These are phyloP conservation scores for Termitomyces sp. DNA, from an alignment of 768 basidiomycete species.

Conservation along the genomic window DNA sequence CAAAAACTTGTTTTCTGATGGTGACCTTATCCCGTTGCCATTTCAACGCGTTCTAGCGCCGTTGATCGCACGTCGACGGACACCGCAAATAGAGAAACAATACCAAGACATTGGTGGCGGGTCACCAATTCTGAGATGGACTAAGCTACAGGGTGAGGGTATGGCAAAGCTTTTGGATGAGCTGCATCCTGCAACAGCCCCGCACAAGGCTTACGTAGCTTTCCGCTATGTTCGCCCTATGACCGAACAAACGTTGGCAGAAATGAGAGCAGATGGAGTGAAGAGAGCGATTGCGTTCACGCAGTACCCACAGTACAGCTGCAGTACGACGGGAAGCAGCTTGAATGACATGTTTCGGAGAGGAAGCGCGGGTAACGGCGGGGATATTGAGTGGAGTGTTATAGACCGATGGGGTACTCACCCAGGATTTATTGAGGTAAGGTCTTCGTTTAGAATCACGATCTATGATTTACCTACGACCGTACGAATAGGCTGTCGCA, in stretches of 20 bases:
- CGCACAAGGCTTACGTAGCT: slow-evolving; percentile 94
- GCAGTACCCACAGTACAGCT: slow-evolving; percentile 98
- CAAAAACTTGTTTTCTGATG: slow-evolving; percentile 85
- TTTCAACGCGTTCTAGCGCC: slow-evolving; percentile 89
- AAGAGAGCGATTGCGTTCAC: slow-evolving; percentile 92
- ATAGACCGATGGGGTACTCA: slow-evolving; percentile 98
- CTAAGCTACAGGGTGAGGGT: slow-evolving; percentile 80
- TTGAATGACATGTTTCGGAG: slow-evolving; percentile 85
- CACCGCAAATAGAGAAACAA: slow-evolving; percentile 92
- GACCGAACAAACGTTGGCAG: slow-evolving; percentile 75
- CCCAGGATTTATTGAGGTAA: slow-evolving; percentile 89
- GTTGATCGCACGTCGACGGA: slow-evolving; percentile 81
- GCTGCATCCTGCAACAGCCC: slow-evolving; percentile 87
- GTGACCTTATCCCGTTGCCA: slow-evolving; percentile 93
- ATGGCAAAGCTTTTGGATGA: slow-evolving; percentile 94
- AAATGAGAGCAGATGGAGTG: slow-evolving; percentile 90
- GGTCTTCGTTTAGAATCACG: slow-evolving; percentile 17
- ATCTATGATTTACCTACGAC: slow-evolving; percentile 6
- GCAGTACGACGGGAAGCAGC: slow-evolving; percentile 97
- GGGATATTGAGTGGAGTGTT: slow-evolving; percentile 88
- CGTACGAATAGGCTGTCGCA: slow-evolving; percentile 69
- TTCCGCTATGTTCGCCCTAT: slow-evolving; percentile 93
- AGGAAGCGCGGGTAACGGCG: slow-evolving; percentile 58
- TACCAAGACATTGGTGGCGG: slow-evolving; percentile 95
- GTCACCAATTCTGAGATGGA: slow-evolving; percentile 92